phyloP scores from a whole-genome alignment of 2,329 filamentous ascomycete genomes.

The Colletotrichum caudatum region DNA sequence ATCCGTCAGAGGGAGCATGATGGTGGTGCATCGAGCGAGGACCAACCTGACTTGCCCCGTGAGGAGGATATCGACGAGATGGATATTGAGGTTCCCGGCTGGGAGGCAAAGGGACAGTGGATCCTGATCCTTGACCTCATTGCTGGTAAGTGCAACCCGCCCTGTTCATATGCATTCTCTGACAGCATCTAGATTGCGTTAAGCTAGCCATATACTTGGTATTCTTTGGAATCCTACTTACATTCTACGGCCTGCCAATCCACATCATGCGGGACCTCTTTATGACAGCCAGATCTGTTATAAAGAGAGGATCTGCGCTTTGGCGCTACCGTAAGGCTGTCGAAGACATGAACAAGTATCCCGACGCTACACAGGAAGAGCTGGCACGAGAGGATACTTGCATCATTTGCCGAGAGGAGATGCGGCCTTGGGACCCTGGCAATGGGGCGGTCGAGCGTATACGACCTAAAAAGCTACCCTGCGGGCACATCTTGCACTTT shows the following conservation, averaged over 20 bases:
- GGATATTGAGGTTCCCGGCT: conserved; percentile 94
- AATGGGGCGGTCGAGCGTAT: conserved; percentile 82
- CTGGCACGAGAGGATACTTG: conserved; percentile 90
- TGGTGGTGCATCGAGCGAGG: conserved; percentile 59
- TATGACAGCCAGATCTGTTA: conserved; percentile 91
- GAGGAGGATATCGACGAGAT: conserved; percentile 89
- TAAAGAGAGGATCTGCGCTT: conserved; percentile 89
- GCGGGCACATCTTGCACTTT: conserved; percentile 94
- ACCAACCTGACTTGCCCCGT: conserved; percentile 65
- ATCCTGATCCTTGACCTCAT: conserved; percentile 88
- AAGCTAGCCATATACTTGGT: conserved; percentile 90
- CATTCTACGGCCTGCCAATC: conserved; percentile 94
- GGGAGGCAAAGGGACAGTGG: conserved; percentile 96
- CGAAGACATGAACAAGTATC: conserved; percentile 93
- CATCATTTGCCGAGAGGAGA: conserved; percentile 97
- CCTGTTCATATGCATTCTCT: conserved; percentile 12
- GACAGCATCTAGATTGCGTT: conserved; percentile 75
- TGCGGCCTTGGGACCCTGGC: conserved; percentile 79
- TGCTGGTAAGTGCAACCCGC: conserved; percentile 69
- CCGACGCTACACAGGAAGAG: conserved; percentile 90
- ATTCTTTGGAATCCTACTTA: conserved; percentile 93
- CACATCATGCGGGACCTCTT: conserved; percentile 97
- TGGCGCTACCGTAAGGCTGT: conserved; percentile 92
- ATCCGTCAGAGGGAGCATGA: conserved; percentile 61
- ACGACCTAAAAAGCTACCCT: conserved; percentile 94